Conservation (phyloP, 2,329 filamentous ascomycete genomes). For the Aphanocladium album region DNA sequence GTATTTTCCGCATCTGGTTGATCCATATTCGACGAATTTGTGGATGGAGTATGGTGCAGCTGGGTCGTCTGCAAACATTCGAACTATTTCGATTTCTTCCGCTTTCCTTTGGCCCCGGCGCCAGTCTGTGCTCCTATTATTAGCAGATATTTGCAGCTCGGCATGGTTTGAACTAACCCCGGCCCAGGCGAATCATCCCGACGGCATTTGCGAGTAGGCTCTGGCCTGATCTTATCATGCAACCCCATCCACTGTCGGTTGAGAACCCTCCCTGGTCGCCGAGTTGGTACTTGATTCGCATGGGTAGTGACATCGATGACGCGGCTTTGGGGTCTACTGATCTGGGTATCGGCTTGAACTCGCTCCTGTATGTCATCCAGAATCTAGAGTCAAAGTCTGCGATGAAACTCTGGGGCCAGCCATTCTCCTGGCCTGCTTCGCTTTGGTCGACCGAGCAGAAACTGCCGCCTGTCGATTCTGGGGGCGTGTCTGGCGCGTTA, state of each 20-base stretch:
- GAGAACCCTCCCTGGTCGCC: conserved; percentile 78
- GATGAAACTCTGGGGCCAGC: conserved; percentile 82
- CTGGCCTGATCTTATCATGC: conserved; percentile 97
- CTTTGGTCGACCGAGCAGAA: conserved; percentile 47
- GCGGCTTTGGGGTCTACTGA: conserved; percentile 68
- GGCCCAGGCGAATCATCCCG: conserved; percentile 65
- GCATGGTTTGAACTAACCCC: conserved; percentile 52
- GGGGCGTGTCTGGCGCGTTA: conserved; percentile 39
- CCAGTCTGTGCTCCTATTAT: conserved; percentile 56
- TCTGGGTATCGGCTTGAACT: conserved; percentile 76
- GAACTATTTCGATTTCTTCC: conserved; percentile 67
- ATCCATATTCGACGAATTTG: conserved; percentile 85
- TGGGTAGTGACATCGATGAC: conserved; percentile 71
- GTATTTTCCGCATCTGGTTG: conserved; percentile 82
- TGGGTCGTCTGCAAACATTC: conserved; percentile 81
- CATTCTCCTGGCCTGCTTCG: conserved; percentile 40
- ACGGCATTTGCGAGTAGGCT: conserved; percentile 86
- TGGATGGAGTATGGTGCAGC: conserved; percentile 90
- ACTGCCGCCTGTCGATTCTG: conserved; percentile 46
- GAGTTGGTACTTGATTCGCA: conserved; percentile 76
- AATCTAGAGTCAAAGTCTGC: conserved; percentile 89
- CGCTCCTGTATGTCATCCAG: conserved; percentile 94
- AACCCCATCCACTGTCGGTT: conserved; percentile 94
- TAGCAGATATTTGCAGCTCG: neutral
- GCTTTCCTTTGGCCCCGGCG: conserved; percentile 53